These are phyloP conservation scores for Escallonia rubra DNA, from an alignment of 129 eudicot genomes.

Conservation along the genomic window DNA sequence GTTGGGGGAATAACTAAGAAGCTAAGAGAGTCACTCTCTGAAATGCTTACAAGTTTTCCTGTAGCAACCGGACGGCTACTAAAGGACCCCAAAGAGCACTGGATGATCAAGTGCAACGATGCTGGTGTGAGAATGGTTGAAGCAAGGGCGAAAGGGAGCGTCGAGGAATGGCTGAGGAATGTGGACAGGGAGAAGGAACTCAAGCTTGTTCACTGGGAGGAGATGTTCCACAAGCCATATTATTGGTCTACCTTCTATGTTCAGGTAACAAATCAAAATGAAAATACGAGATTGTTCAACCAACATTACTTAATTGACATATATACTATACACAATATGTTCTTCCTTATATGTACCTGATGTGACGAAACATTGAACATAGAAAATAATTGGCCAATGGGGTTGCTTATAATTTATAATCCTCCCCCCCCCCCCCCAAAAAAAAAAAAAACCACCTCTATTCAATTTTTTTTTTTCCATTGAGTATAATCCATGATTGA, in stretches of 20 bases:
- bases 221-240: slow-evolving; percentile 24
- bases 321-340: too few relatives aligned
- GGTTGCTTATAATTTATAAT: too few relatives aligned
- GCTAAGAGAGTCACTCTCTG: slow-evolving; percentile 18
- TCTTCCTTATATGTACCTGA: too few relatives aligned
- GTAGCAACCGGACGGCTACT: slow-evolving; percentile 24
- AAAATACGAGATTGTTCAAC: too few relatives aligned
- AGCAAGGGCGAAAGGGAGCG: slow-evolving; percentile 31
- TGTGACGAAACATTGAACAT: too few relatives aligned
- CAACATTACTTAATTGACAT: too few relatives aligned
- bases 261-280: slow-evolving; percentile 19
- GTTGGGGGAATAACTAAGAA: slow-evolving; percentile 10
- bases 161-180: slow-evolving; percentile 36
- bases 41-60: slow-evolving; percentile 22
- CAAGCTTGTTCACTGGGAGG: slow-evolving; percentile 41
- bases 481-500: too few relatives aligned
- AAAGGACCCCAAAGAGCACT: slow-evolving; percentile 25
- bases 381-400: too few relatives aligned
- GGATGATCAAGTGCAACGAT: slow-evolving; percentile 51
- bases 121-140: slow-evolving; percentile 42
- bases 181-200: slow-evolving; percentile 39
- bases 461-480: too few relatives aligned
- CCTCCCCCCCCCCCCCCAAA: too few relatives aligned
- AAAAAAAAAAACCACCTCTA: too few relatives aligned
- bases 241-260: slow-evolving; percentile 40